Conservation (phyloP, 2,329 filamentous ascomycete species). For the Cordyceps tenuipes region DNA sequence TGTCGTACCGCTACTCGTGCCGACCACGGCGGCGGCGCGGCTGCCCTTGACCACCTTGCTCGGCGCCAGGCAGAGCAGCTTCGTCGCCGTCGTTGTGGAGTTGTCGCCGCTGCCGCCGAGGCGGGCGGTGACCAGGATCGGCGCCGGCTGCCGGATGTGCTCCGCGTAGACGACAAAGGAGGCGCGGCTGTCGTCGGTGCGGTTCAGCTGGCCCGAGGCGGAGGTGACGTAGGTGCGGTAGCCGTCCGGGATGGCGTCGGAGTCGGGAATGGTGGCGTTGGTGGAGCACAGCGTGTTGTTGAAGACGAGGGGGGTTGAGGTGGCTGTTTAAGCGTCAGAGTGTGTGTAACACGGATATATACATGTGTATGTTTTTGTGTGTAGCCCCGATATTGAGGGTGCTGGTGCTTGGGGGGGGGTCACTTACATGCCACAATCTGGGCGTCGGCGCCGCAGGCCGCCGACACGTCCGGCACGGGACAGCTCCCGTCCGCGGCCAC, state of each 20-base stretch:
- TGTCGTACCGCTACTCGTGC: neutral
- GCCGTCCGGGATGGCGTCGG: conserved; percentile 4
- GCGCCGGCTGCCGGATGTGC: conserved; percentile 3
- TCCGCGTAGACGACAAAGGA: neutral
- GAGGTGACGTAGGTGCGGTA: conserved; percentile 3
- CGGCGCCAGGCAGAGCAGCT: conserved; percentile 9
- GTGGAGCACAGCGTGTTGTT: conserved; percentile 8
- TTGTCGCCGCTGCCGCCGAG: neutral
- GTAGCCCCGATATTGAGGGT: too few species aligned
- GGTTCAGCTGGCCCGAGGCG: neutral
- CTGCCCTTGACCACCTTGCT: conserved; percentile 7
- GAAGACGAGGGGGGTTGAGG: neutral
- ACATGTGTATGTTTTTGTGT: too few species aligned
- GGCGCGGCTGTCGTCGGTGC: neutral
- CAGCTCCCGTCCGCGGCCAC: neutral
- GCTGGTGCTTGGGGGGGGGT: too few species aligned
- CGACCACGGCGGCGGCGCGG: neutral
- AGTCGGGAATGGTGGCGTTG: conserved; percentile 3
- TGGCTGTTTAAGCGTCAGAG: neutral
- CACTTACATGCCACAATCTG: conserved; percentile 3
- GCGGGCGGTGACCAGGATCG: conserved; percentile 5
- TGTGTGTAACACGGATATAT: too few species aligned
- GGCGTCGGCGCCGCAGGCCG: neutral
- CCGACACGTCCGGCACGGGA: neutral
- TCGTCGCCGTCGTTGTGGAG: neutral